Conservation (phyloP, 2,329 filamentous ascomycete genomes). For the Leptographium galeiforme region DNA sequence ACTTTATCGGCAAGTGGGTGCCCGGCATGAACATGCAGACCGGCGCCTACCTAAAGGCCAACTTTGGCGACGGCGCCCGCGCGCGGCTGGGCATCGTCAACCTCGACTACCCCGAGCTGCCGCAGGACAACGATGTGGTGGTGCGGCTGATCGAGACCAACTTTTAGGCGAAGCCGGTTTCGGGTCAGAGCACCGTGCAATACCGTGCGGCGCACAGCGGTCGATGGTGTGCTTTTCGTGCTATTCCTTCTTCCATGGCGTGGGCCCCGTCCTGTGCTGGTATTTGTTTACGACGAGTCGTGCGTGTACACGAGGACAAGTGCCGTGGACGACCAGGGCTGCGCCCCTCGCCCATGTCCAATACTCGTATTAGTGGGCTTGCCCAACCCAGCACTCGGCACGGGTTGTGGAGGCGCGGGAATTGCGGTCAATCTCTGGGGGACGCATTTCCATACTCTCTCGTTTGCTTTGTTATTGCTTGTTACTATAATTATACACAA, state of each 20-base stretch:
- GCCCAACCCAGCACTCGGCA: neutral
- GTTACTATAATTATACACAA: constrained; percentile 6
- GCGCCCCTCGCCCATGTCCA: too few species aligned
- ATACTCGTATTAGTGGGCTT: too few species aligned
- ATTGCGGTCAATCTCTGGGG: neutral
- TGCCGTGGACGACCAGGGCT: too few species aligned
- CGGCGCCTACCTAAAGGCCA: constrained; percentile 17
- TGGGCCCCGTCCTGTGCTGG: too few species aligned
- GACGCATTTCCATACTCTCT: neutral
- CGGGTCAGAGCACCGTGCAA: too few species aligned
- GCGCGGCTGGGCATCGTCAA: constrained; percentile 16
- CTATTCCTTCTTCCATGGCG: too few species aligned
- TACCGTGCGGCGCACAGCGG: too few species aligned
- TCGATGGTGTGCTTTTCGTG: too few species aligned
- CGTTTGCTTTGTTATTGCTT: neutral
- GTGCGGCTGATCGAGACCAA: constrained; percentile 26
- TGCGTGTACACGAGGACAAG: too few species aligned
- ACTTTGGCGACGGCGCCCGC: constrained; percentile 12
- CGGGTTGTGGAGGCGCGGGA: neutral
- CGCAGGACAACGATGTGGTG: constrained; percentile 26
- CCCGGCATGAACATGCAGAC: constrained; percentile 28
- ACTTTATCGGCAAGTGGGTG: constrained; percentile 25
- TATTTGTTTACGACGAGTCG: too few species aligned
- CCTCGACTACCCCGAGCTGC: constrained; percentile 17
- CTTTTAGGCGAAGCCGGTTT: constrained; percentile 12